phyloP scores from a whole-genome alignment of 2,329 filamentous ascomycete genomes.

The Monosporascus sp. region DNA sequence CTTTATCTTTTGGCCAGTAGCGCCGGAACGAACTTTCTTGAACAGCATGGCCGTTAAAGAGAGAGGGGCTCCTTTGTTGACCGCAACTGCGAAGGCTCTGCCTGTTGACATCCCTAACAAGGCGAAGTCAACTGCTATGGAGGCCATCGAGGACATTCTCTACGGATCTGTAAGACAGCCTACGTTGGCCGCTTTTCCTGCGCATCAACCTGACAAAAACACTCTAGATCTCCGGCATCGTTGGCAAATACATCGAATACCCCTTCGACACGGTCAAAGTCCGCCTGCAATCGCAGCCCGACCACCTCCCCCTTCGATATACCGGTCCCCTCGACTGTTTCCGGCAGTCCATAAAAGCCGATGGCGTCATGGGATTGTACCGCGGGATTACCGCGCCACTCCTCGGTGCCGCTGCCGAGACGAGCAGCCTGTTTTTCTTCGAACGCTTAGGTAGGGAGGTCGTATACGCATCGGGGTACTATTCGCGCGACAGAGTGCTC shows the following conservation, averaged over 20 bases:
- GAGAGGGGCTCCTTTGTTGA: constrained; percentile 10
- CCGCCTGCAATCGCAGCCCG: constrained; percentile 90
- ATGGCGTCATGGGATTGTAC: constrained; percentile 80
- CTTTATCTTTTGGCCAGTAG: neutral
- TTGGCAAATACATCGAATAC: constrained; percentile 95
- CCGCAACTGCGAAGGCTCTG: constrained; percentile 6
- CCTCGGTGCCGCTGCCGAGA: constrained; percentile 86
- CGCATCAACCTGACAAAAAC: constrained; percentile 8
- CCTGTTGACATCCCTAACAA: constrained; percentile 10
- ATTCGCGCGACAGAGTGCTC: constrained; percentile 51
- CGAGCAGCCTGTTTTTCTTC: constrained; percentile 87
- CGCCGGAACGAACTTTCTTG: neutral
- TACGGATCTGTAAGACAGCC: constrained; percentile 71
- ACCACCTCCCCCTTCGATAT: constrained; percentile 75
- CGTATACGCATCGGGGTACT: constrained; percentile 49
- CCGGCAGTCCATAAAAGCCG: constrained; percentile 71
- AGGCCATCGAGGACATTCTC: constrained; percentile 78
- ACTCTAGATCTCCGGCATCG: constrained; percentile 68
- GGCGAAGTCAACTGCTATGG: constrained; percentile 38
- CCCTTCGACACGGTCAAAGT: constrained; percentile 99
- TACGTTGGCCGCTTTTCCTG: neutral
- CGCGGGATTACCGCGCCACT: constrained; percentile 89
- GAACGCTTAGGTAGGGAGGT: constrained; percentile 69
- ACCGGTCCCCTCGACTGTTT: constrained; percentile 90
- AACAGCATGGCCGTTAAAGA: constrained; percentile 22